Base-by-base conservation (phyloP, 2,329 filamentous ascomycete species). In the Diaporthe sp. region DNA sequence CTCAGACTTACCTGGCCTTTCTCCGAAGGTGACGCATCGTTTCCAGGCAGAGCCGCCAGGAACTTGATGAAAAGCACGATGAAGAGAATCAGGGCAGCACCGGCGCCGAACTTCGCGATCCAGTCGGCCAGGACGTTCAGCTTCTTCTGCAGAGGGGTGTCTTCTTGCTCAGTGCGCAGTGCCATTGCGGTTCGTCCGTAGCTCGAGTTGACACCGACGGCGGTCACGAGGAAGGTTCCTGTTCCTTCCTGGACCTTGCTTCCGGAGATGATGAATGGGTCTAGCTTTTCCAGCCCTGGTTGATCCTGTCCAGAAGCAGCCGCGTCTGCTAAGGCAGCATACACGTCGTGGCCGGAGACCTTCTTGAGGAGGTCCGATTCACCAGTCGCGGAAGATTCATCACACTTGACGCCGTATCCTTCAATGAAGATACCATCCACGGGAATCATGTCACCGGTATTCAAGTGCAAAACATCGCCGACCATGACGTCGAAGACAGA, bases 51-150 rank as follows among this genome's bases (percentile, higher is more conserved):
- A 95, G 86, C 25, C 88, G 83, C 40, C 30, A 94, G 82, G 80
- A 95, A 96, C 78, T 94, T 93, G 86, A 96, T 95, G 79, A 96
- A 91, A 10, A 95, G 86, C 9, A 95, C 93, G 67, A 95, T 85
- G 80, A 96, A 96, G n/a, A 96, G 87, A 13, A 96, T 83, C 22
- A 94, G 84, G 71, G 93, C 94, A 61, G 94, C 92, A 75, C 90
- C 90, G 77, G 92, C 91, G 22, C 88, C 88, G 67, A 89, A 81
- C 77, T 87, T 87, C 10, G 87, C 87, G 58, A 90, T 89, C 47
- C 83, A 83, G 70, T 88, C 84, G 33, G 88, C 88, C 30, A 90
- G 83, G 52, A 81, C 79, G 71, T 87, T 86, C 4, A 90, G 84
- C 78, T 90, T 90, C 78, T 85, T 86, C 79, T 90, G 88, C 28